Evolutionary conservation across 495 filamentous ascomycete species (phyloP).

Genomic region (Annulohypoxylon stygium): DNA sequence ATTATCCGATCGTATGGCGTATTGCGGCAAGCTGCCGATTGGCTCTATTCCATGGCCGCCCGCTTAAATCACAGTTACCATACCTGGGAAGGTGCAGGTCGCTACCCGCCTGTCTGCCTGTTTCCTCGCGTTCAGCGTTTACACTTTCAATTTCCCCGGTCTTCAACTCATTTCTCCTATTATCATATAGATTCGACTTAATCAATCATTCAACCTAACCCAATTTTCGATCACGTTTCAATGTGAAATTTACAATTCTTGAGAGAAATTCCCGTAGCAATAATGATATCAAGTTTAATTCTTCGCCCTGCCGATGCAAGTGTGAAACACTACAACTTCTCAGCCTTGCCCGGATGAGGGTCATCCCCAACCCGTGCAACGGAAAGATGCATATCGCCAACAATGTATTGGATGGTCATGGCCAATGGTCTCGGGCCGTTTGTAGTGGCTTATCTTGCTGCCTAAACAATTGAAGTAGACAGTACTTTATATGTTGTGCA

Average conservation of each 20-base stretch:
- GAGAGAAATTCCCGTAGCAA: background rate
- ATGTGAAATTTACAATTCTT: background rate
- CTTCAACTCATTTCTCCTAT: too few species aligned
- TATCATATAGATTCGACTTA: too few species aligned
- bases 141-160: too few species aligned
- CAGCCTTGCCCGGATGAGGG: background rate
- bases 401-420: constrained; percentile 6
- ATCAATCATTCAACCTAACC: too few species aligned
- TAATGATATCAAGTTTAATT: background rate
- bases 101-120: background rate
- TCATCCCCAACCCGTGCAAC: constrained; percentile 5
- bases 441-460: background rate
- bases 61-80: background rate
- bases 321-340: background rate
- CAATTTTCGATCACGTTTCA: background rate
- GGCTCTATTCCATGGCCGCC: constrained; percentile 2
- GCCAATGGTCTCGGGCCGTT: background rate
- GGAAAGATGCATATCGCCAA: constrained; percentile 11
- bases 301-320: background rate
- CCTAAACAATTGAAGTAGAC: background rate
- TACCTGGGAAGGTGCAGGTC: background rate
- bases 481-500: background rate
- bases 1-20: constrained; percentile 4
- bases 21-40: constrained; percentile 37
- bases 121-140: background rate